phyloP scores from a whole-genome alignment of 768 basidiomycete genomes.

The Mycena maculata region DNA sequence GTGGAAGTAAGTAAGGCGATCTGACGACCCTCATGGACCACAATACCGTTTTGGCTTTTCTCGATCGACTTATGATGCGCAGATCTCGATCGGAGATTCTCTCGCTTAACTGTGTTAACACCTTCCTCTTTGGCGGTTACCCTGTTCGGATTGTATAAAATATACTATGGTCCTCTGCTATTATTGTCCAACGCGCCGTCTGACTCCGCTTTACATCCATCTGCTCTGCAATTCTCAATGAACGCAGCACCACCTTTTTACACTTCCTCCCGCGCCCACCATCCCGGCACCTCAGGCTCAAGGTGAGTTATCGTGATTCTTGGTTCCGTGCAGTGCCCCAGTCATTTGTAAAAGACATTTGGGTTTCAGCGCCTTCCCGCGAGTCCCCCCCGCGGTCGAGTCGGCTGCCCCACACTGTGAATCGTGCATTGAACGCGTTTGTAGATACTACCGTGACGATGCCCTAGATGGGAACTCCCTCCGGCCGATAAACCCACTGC shows the following conservation, averaged over 20 bases:
- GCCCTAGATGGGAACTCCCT: neutral
- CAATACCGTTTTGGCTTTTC: constrained; percentile 9
- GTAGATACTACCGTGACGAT: constrained; percentile 2
- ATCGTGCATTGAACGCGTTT: constrained; percentile 14
- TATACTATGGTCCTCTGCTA: constrained; percentile 18
- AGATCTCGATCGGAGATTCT: constrained; percentile 33
- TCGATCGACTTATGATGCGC: constrained; percentile 10
- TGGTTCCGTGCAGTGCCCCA: neutral
- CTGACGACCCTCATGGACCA: constrained; percentile 10
- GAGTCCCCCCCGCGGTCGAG: neutral
- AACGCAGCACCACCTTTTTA: constrained; percentile 5
- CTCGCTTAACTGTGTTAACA: constrained; percentile 32
- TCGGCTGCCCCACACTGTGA: constrained; percentile 19
- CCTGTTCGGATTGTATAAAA: constrained; percentile 28
- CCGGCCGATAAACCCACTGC: constrained; percentile 7
- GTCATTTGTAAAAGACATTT: constrained; percentile 2
- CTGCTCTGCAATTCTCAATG: constrained; percentile 4
- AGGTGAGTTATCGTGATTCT: constrained; percentile 6
- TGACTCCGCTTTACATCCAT: neutral
- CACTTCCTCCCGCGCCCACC: neutral
- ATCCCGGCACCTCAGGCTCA: neutral
- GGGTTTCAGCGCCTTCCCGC: neutral
- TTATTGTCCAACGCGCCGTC: constrained; percentile 19
- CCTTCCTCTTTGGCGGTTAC: constrained; percentile 22
- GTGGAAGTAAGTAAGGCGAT: constrained; percentile 7